Base-by-base conservation (phyloP, 202 grass and related monocot species). In the Panicum hallii region DNA sequence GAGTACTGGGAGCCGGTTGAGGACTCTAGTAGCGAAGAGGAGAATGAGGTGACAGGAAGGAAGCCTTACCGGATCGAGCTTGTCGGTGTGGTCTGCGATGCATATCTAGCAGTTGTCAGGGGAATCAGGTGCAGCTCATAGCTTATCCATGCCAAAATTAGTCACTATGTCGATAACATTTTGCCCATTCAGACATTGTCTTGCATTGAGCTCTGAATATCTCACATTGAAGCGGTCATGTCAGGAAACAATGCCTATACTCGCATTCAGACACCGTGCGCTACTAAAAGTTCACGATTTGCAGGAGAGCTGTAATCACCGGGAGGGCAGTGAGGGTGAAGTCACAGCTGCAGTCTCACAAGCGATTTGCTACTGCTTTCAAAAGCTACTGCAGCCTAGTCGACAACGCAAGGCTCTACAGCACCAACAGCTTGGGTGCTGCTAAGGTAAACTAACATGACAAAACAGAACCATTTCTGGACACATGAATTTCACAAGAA, bases 51-150 rank as follows among this genome's bases (percentile, higher is more conserved):
- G 11, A 79, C 82, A 7, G 40, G 4, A 10, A 94, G 82, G 86
- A 99, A 91, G 72, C 93, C 96, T 63, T 96, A 99, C 70, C 79
- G 93, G 72, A 91, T 99, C 0, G 96, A 99, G 84, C 90, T 99
- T 6, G 88, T 96, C 0, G 93, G 93, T 50, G 96, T 96, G 11
- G 72, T 99, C n/a, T 96, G 93, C 11, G 97, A 94, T 83, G 90
- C 88, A 23, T 96, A 99, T 52, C 84, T 96, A 11, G 93, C 97
- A 6, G 93, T 99, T 60, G 88, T 94, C 11, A 83, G 93, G 26
- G 96, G 91, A 62, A 99, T 99, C 83, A 99, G 97, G 97, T 99
- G 66, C 74, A 41, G 14, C 17, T 87, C 50, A 6, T 67, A 79
- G 36, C 47, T 44, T 38, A 53, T 32, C 32, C 63, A 69, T 82